A percentile compares a stretch with the other conserved stretches of the same genome.
Conservation (phyloP, 73 alveolate genomes). For the Stentor roeselii region DNA sequence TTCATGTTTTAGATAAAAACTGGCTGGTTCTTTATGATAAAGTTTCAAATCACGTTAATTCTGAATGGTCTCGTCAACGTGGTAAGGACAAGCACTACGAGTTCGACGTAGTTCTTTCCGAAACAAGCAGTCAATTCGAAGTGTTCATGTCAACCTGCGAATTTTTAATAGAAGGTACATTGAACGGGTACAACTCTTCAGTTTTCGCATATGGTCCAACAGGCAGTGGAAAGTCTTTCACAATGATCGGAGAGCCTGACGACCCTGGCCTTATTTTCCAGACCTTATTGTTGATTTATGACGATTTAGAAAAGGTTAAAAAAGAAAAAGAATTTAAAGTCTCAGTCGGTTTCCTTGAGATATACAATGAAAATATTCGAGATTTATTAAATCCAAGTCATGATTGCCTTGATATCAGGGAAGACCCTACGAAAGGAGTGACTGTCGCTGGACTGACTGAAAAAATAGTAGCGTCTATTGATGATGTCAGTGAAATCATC, state of each 20-base stretch:
- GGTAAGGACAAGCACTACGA: slow-evolving; percentile 92
- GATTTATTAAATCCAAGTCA: slow-evolving; percentile 79
- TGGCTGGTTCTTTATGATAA: slow-evolving; percentile 64
- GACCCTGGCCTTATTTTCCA: slow-evolving; percentile 92
- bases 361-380: slow-evolving; percentile 91
- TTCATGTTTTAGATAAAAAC: slow-evolving; percentile 55
- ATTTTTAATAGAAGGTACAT: slow-evolving; percentile 89
- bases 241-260: slow-evolving; percentile 93
- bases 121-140: slow-evolving; percentile 72
- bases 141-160: slow-evolving; percentile 88
- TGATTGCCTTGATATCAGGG: slow-evolving; percentile 84
- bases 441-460: slow-evolving; percentile 88
- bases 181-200: slow-evolving; percentile 95
- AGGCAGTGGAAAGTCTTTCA: slow-evolving; percentile 99
- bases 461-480: slow-evolving; percentile 66
- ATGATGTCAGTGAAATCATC: slow-evolving; percentile 56
- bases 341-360: slow-evolving; percentile 38
- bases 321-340: not conserved
- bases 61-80: slow-evolving; percentile 53
- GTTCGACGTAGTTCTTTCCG: slow-evolving; percentile 94
- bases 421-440: slow-evolving; percentile 89
- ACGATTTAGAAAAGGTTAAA: slow-evolving; percentile 55
- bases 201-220: slow-evolving; percentile 99
- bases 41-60: not conserved
- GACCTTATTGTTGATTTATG: slow-evolving; percentile 80